These are phyloP conservation scores for Monoraphidium neglectum DNA, from an alignment of 139 green algal species.

Conservation along the genomic window DNA sequence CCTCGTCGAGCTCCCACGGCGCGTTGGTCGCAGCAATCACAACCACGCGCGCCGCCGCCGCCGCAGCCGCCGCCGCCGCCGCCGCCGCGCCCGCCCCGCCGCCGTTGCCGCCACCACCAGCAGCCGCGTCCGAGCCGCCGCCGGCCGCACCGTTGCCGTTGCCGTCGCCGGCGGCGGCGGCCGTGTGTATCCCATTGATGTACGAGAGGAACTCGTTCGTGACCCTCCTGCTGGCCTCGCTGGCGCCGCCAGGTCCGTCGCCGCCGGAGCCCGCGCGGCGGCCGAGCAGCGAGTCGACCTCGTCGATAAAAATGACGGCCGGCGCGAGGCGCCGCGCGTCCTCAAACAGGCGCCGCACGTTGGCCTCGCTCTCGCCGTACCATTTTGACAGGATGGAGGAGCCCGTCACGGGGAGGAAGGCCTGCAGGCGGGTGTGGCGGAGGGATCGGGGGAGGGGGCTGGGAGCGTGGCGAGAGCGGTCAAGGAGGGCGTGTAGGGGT, in stretches of 20 bases:
- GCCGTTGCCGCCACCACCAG: background rate
- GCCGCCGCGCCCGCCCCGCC: no score
- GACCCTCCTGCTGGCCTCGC: conserved; percentile 39
- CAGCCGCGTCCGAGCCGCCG: no score
- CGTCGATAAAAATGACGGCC: conserved; percentile 55
- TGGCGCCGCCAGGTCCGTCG: conserved; percentile 6
- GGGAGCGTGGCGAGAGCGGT: no score
- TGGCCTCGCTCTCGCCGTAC: conserved; percentile 45
- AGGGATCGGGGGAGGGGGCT: no score
- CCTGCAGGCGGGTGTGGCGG: no score
- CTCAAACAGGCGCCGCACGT: conserved; percentile 53
- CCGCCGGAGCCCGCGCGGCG: conserved; percentile 9
- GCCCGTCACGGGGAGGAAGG: conserved; percentile 46
- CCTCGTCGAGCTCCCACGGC: conserved; percentile 57
- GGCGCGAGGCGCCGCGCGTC: conserved; percentile 36
- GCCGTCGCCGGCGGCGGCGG: background rate
- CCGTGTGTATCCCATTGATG: conserved; percentile 47
- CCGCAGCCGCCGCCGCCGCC: background rate
- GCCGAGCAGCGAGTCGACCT: conserved; percentile 48
- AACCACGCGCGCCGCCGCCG: conserved; percentile 19
- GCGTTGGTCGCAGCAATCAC: conserved; percentile 56
- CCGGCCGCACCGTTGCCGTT: background rate
- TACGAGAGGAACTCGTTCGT: conserved; percentile 55
- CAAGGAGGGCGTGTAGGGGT: no score
- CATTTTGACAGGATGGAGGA: conserved; percentile 25